These are phyloP conservation scores for Venturia nashicola DNA, from an alignment of 2,329 filamentous ascomycete species.

Conservation along the genomic window DNA sequence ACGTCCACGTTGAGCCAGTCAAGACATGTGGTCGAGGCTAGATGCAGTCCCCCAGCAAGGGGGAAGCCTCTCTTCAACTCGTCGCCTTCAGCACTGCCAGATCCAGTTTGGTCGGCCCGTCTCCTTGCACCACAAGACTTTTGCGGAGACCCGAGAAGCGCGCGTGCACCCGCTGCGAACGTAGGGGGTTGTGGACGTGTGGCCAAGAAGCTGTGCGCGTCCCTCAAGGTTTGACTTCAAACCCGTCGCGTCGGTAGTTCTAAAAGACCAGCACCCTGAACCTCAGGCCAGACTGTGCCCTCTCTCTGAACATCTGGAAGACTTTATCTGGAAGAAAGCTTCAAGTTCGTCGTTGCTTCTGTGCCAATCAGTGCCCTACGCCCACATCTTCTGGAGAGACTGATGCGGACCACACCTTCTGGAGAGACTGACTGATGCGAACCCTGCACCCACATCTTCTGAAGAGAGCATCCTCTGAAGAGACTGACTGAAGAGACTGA, in stretches of 20 bases:
- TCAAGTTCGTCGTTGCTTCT: neutral
- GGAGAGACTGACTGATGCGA: too few relatives aligned
- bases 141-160: constrained; percentile 4
- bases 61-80: neutral
- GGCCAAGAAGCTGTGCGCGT: too few relatives aligned
- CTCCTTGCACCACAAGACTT: constrained; percentile 1
- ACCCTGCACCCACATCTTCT: neutral
- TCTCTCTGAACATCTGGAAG: too few relatives aligned
- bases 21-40: neutral
- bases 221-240: neutral
- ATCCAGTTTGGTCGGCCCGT: neutral
- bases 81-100: neutral
- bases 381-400: too few relatives aligned
- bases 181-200: neutral
- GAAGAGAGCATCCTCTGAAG: too few relatives aligned
- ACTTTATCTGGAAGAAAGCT: too few relatives aligned
- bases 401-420: neutral
- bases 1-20: neutral
- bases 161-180: neutral
- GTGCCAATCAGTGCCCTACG: neutral
- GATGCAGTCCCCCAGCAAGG: neutral
- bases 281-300: too few relatives aligned
- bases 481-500: too few relatives aligned
- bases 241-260: neutral
- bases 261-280: too few relatives aligned